Evolutionary conservation across 2,329 filamentous ascomycete species (phyloP).

Genomic region (Fusarium globosum): DNA sequence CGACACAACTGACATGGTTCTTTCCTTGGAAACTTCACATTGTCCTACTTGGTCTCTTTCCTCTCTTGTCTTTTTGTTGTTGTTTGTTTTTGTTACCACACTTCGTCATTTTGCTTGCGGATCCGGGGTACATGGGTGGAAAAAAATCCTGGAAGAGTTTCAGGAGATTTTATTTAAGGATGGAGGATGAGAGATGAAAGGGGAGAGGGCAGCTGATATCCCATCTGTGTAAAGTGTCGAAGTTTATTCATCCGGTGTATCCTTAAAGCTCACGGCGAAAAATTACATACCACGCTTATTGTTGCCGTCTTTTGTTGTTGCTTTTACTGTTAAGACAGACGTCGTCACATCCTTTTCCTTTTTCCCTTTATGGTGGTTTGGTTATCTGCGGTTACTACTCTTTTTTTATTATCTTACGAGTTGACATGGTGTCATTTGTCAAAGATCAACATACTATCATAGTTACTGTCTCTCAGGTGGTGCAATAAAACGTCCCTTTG

Average conservation of each 20-base stretch:
- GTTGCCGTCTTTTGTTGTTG: constrained; percentile 26
- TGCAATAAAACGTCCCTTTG: constrained; percentile 26
- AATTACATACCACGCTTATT: constrained; percentile 45
- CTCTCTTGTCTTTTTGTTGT: constrained; percentile 30
- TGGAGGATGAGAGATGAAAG: constrained; percentile 25
- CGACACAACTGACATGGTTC: constrained; percentile 27
- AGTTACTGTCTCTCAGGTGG: constrained; percentile 13
- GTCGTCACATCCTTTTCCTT: background rate
- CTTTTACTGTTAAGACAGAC: constrained; percentile 29
- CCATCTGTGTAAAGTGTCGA: constrained; percentile 39
- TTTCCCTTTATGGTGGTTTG: constrained; percentile 4
- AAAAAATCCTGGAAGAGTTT: constrained; percentile 20
- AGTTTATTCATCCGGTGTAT: constrained; percentile 42
- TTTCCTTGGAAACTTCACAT: constrained; percentile 24
- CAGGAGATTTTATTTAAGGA: constrained; percentile 24
- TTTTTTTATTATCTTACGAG: background rate
- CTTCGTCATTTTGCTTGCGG: constrained; percentile 28
- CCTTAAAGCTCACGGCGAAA: constrained; percentile 44
- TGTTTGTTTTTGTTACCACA: background rate
- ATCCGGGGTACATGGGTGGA: constrained; percentile 23
- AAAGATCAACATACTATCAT: constrained; percentile 27
- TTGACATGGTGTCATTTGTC: constrained; percentile 9
- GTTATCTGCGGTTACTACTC: background rate
- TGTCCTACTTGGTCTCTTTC: constrained; percentile 28
- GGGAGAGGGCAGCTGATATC: background rate